Evolutionary conservation across 176 grass and related monocot genomes (phyloP).

Genomic region (Paspalum vaginatum): DNA sequence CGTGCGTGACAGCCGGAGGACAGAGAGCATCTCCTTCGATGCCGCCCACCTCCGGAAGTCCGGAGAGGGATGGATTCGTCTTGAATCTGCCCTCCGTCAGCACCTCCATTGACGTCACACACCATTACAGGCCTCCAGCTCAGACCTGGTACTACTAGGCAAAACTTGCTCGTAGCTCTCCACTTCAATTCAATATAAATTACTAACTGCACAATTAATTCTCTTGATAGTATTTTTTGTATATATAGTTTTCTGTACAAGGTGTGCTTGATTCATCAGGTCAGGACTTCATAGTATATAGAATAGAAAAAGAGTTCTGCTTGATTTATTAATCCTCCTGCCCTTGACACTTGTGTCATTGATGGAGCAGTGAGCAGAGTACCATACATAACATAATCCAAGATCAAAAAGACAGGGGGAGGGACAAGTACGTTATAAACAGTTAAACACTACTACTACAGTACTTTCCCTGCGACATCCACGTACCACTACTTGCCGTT

Average conservation of each 20-base stretch:
- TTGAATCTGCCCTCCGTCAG: background rate
- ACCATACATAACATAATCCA: background rate
- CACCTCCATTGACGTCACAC: background rate
- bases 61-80: background rate
- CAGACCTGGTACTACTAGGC: too few relatives aligned
- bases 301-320: background rate
- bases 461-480: background rate
- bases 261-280: too few relatives aligned
- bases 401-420: background rate
- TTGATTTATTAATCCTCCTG: background rate
- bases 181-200: too few relatives aligned
- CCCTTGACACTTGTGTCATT: background rate
- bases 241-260: too few relatives aligned
- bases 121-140: background rate
- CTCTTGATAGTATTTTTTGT: too few relatives aligned
- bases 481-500: background rate
- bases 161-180: too few relatives aligned
- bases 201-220: too few relatives aligned
- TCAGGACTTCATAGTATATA: too few relatives aligned
- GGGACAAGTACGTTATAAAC: background rate
- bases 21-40: background rate
- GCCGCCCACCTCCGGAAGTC: too few relatives aligned
- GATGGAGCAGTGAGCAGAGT: background rate
- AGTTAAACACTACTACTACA: background rate
- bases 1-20: background rate